phyloP scores from a whole-genome alignment of 1,284 basidiomycete species.

The Microbotryum intermedium region DNA sequence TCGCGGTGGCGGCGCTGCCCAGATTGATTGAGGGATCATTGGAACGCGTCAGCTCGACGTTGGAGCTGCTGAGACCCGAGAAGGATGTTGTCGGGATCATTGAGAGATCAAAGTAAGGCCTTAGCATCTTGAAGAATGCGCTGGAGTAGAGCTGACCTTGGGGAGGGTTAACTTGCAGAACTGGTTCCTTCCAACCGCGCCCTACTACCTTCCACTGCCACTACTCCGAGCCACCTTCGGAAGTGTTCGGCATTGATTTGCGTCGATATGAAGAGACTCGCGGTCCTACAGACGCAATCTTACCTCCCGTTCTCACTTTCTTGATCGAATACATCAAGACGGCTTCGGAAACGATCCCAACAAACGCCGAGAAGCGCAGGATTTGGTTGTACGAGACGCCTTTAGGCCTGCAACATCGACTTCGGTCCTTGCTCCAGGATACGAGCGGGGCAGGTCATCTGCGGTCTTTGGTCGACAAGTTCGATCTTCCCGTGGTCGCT shows the following conservation, averaged over 20 bases:
- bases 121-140: neutral
- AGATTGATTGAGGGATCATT: neutral
- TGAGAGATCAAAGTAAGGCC: constrained; percentile 21
- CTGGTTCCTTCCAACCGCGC: constrained; percentile 30
- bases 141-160: neutral
- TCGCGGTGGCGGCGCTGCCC: constrained; percentile 8
- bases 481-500: constrained; percentile 30
- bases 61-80: constrained; percentile 20
- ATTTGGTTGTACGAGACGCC: constrained; percentile 27
- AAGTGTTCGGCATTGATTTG: constrained; percentile 27
- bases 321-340: constrained; percentile 12
- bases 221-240: constrained; percentile 20
- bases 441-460: neutral
- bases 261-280: constrained; percentile 23
- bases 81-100: constrained; percentile 29
- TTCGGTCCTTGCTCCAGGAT: constrained; percentile 11
- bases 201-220: constrained; percentile 26
- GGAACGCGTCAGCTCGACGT: constrained; percentile 14
- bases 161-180: neutral
- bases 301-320: constrained; percentile 15
- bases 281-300: neutral
- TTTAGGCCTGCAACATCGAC: constrained; percentile 16
- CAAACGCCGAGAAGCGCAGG: constrained; percentile 23
- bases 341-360: neutral
- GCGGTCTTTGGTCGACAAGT: neutral